phyloP scores from a whole-genome alignment of 2,329 filamentous ascomycete genomes.

The Lecanosticta acicola region DNA sequence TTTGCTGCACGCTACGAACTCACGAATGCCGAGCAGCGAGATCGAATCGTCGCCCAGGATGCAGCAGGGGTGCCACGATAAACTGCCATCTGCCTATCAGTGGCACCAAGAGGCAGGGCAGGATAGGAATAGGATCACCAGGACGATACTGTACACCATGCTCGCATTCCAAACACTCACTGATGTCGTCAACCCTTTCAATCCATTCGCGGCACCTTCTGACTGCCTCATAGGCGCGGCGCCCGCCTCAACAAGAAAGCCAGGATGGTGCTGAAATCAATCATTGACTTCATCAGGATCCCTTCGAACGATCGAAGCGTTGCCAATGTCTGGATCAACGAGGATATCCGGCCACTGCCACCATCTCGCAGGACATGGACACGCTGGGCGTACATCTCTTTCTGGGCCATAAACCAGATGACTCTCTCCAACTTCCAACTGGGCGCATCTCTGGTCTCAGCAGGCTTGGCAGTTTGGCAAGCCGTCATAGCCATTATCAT shows the following conservation, averaged over 20 bases:
- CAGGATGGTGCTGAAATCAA: constrained; percentile 3
- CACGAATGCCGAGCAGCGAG: not conserved
- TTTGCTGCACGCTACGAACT: not conserved
- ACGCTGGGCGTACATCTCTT: constrained; percentile 35
- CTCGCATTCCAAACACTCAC: no score
- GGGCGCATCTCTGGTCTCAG: constrained; percentile 34
- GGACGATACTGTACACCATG: no score
- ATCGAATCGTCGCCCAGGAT: not conserved
- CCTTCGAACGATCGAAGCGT: constrained; percentile 23
- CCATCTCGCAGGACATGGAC: constrained; percentile 37
- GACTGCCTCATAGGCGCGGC: not conserved
- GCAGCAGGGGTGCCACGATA: not conserved
- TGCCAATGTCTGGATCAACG: constrained; percentile 36
- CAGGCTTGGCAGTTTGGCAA: constrained; percentile 40
- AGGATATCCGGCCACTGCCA: constrained; percentile 39
- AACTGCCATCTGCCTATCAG: not conserved
- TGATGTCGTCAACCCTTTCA: no score
- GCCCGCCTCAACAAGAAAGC: not conserved
- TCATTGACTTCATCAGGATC: constrained; percentile 20
- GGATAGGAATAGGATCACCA: no score
- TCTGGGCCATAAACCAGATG: constrained; percentile 40
- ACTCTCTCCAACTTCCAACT: constrained; percentile 35
- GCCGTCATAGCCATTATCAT: constrained; percentile 37
- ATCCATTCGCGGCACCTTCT: not conserved
- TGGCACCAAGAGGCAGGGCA: no score